Evolutionary conservation across 1,139 yeast genomes (phyloP).

Genomic region (Geotrichum aggregatum): DNA sequence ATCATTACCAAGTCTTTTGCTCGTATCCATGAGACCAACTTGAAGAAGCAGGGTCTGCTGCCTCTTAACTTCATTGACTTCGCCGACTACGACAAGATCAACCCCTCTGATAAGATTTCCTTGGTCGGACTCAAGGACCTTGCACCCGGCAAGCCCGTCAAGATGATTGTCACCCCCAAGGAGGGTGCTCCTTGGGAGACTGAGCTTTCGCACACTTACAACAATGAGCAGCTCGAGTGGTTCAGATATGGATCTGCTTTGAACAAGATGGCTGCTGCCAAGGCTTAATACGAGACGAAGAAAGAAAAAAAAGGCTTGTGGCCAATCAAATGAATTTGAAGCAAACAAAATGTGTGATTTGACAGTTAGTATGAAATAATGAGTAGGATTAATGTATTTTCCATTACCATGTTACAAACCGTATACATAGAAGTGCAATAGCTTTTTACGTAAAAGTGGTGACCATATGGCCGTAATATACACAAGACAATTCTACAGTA

Average conservation of each 20-base stretch:
- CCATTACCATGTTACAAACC: no score
- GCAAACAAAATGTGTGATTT: no score
- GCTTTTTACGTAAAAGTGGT: no score
- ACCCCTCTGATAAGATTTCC: constrained; percentile 86
- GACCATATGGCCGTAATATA: no score
- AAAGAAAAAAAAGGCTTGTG: not conserved
- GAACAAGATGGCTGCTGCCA: constrained; percentile 81
- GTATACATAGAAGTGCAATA: no score
- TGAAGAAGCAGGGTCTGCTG: constrained; percentile 95
- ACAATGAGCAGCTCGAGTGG: constrained; percentile 96
- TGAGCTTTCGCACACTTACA: constrained; percentile 91
- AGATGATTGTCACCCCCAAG: constrained; percentile 86
- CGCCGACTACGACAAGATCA: constrained; percentile 90
- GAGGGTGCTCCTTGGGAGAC: constrained; percentile 81
- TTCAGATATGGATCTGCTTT: constrained; percentile 98
- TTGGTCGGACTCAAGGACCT: constrained; percentile 77
- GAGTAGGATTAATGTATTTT: no score
- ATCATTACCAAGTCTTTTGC: constrained; percentile 97
- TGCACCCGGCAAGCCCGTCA: constrained; percentile 90
- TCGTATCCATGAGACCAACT: constrained; percentile 91
- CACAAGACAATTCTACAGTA: no score
- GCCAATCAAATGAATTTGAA: not conserved
- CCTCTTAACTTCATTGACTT: constrained; percentile 89
- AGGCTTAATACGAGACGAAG: constrained; percentile 3
- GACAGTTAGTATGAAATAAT: no score